Evolutionary conservation across 768 basidiomycete species (phyloP).

Genomic region (Cyclocybe aegerita): DNA sequence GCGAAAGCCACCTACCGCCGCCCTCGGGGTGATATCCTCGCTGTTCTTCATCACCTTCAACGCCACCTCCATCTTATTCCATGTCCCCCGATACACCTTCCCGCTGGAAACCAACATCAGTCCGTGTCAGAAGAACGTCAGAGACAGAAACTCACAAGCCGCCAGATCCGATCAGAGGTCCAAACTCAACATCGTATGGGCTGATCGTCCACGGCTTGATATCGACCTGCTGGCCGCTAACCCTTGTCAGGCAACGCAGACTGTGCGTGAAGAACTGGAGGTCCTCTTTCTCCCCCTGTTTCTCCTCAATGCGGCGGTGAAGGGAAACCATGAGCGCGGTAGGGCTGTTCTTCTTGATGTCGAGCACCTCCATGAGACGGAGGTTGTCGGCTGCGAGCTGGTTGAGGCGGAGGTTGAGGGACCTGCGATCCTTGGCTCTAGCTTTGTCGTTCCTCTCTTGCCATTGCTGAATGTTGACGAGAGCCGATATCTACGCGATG

Average conservation of each 20-base stretch:
- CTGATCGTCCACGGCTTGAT: conserved; percentile 23
- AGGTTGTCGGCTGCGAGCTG: conserved; percentile 14
- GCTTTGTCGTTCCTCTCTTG: conserved; percentile 14
- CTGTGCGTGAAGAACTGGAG: conserved; percentile 18
- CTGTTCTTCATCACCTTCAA: conserved; percentile 19
- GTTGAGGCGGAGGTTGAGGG: conserved; percentile 7
- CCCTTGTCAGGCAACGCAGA: conserved; percentile 15
- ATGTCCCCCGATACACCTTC: conserved; percentile 18
- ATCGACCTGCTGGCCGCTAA: conserved; percentile 16
- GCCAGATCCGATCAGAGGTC: conserved; percentile 21
- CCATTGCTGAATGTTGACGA: conserved; percentile 14
- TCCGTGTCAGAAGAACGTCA: background rate
- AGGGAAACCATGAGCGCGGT: conserved; percentile 21
- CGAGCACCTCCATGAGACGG: conserved; percentile 14
- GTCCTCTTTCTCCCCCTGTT: conserved; percentile 3
- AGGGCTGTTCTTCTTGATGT: conserved; percentile 13
- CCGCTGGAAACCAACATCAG: conserved; percentile 8
- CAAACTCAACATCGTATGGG: conserved; percentile 24
- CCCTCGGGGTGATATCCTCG: conserved; percentile 9
- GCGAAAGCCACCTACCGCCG: conserved; percentile 10
- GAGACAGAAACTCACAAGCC: conserved; percentile 20
- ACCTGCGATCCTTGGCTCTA: conserved; percentile 12
- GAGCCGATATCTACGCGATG: conserved; percentile 6
- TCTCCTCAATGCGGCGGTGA: conserved; percentile 11
- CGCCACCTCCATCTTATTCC: conserved; percentile 23